phyloP scores from a whole-genome alignment of 164 flowering plant genomes.

The Vitis rotundifolia region DNA sequence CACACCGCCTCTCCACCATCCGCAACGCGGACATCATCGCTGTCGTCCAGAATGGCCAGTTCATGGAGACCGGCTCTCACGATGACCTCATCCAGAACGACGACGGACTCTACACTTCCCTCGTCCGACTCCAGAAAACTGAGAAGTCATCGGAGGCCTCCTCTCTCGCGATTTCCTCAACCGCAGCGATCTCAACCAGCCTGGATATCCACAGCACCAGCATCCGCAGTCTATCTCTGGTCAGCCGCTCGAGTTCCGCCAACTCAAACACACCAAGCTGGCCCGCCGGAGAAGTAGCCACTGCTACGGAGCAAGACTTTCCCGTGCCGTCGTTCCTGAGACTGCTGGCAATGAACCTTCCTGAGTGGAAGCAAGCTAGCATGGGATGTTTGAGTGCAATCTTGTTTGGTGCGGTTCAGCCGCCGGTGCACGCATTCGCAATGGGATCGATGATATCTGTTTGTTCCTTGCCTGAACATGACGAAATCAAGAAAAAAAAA shows the following conservation, averaged over 20 bases:
- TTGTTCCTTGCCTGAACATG: constrained; percentile 54
- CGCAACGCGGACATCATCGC: constrained; percentile 66
- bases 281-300: background rate
- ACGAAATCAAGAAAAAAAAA: constrained; percentile 47
- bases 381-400: constrained; percentile 60
- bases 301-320: constrained; percentile 10
- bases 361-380: constrained; percentile 77
- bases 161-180: background rate
- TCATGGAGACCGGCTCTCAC: constrained; percentile 69
- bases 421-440: constrained; percentile 61
- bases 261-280: constrained; percentile 28
- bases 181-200: constrained; percentile 12
- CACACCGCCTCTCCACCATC: constrained; percentile 91
- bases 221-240: constrained; percentile 36
- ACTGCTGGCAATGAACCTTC: constrained; percentile 54
- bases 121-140: constrained; percentile 55
- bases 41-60: constrained; percentile 68
- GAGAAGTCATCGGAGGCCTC: constrained; percentile 9
- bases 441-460: constrained; percentile 77
- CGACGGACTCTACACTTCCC: constrained; percentile 52
- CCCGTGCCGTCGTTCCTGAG: constrained; percentile 64
- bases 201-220: constrained; percentile 30
- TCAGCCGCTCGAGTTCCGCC: constrained; percentile 56
- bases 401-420: constrained; percentile 76
- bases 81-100: constrained; percentile 45